Conservation (phyloP, 371 early-diverging fungal genomes). For the Syncephalis plumigaleata region DNA sequence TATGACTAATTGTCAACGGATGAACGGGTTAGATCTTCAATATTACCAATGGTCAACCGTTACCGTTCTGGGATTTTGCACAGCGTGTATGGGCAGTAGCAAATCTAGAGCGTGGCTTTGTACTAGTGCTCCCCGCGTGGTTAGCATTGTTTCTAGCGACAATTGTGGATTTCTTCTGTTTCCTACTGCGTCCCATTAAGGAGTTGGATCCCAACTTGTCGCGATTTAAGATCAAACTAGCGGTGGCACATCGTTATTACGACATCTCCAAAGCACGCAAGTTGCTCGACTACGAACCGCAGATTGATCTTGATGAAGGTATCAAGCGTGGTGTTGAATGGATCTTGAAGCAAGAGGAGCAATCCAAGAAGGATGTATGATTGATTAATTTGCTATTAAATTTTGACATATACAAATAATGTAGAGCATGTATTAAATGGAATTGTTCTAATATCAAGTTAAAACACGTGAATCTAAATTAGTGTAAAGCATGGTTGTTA, state of each 20-base stretch:
- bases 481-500: too few relatives aligned
- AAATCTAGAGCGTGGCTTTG: constrained; percentile 22
- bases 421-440: too few relatives aligned
- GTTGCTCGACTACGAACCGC: constrained; percentile 60
- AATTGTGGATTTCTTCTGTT: constrained; percentile 21
- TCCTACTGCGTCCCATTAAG: background rate
- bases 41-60: constrained; percentile 83
- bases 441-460: too few relatives aligned
- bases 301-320: constrained; percentile 55
- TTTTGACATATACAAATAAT: too few relatives aligned
- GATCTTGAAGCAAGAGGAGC: too few relatives aligned
- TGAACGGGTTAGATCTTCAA: constrained; percentile 48
- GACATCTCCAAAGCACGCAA: constrained; percentile 61
- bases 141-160: constrained; percentile 27
- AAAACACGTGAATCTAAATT: too few relatives aligned
- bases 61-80: constrained; percentile 84
- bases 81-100: constrained; percentile 40
- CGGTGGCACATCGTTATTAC: constrained; percentile 61
- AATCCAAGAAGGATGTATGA: too few relatives aligned
- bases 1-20: background rate
- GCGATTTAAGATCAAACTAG: constrained; percentile 41
- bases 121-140: constrained; percentile 20
- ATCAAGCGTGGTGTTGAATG: constrained; percentile 8
- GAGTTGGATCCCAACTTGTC: constrained; percentile 28
- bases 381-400: too few relatives aligned